Evolutionary conservation across 2,329 filamentous ascomycete genomes (phyloP).

Genomic region (Trichoderma sp.): DNA sequence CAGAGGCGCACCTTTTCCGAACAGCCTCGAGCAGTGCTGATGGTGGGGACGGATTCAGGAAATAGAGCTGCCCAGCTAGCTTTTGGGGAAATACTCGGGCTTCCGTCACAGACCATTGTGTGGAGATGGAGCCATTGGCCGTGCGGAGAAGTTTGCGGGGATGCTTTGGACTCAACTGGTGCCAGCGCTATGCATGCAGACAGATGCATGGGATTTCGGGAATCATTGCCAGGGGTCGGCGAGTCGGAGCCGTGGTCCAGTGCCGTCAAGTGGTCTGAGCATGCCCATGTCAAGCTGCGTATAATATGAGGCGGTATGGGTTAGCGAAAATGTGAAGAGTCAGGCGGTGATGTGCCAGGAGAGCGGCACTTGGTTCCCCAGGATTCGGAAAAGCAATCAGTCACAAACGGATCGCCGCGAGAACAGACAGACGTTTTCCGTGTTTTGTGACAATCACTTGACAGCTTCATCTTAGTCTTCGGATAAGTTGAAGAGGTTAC

Average conservation of each 20-base stretch:
- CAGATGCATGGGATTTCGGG: background rate
- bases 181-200: background rate
- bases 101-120: background rate
- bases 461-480: background rate
- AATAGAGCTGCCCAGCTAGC: background rate
- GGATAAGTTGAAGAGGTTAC: background rate
- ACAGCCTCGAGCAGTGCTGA: conserved; percentile 32
- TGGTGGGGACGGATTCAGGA: conserved; percentile 40
- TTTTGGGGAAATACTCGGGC: conserved; percentile 19
- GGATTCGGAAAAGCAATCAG: conserved; percentile 6
- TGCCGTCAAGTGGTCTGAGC: background rate
- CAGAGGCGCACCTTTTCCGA: background rate
- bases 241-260: background rate
- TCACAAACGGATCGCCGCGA: background rate
- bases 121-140: background rate
- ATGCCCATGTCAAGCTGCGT: background rate
- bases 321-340: background rate
- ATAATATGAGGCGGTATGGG: background rate
- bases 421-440: background rate
- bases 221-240: background rate
- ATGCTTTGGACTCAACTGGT: background rate
- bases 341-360: background rate
- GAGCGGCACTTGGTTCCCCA: background rate
- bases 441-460: background rate
- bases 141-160: conserved; percentile 4